Base-by-base conservation (phyloP, 441 rosid genomes). In the Erodium trifolium region DNA sequence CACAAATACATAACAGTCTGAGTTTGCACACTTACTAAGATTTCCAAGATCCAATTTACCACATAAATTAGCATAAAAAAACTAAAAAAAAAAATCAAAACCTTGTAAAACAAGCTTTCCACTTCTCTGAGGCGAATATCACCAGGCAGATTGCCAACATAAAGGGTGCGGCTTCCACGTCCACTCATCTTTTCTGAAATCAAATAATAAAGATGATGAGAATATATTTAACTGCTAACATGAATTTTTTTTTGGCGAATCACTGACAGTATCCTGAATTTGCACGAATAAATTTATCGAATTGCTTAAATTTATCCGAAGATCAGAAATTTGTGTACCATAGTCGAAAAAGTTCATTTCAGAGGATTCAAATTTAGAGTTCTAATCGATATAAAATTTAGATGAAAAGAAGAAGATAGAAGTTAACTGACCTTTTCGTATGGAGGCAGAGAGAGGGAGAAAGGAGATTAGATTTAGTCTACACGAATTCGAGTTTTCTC, bases 31-130 rank as follows among this genome's bases (percentile, higher is more conserved):
- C 62, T 55, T 18, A 17, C 9, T 18, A 9, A 18, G n/a, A 55
- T 17, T 17, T 55, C 62, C 2, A 5, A 55, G 9, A 55, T 16
- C 10, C 23, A 16, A 55, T 55, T 16, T 4, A 55, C 7, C 63
- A 51, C 76, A 55, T 31, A 57, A 72, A 6, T 62, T 60, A 31
- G 69, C 59, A 68, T 9, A 19, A 71, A n/a, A n/a, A n/a, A n/a
- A n/a, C n/a, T n/a, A n/a, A n/a, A n/a, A n/a, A n/a, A n/a, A n/a
- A n/a, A n/a, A n/a, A n/a, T 16, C 0, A 6, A 67, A 72, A 93
- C 98, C 94, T 90, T 93, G 80, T 82, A 83, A 77, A 93, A 93
- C 82, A 93, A 82, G 80, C 87, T 92, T 78, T 93, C 87, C 3
- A 93, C 86, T 79, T 93, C 98, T 70, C 91, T 72, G 83, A 80